Percentiles rank a stretch among this genome's conserved stretches.
Conservation (phyloP, 805 yeast species). For the Kodamaea restingae region DNA sequence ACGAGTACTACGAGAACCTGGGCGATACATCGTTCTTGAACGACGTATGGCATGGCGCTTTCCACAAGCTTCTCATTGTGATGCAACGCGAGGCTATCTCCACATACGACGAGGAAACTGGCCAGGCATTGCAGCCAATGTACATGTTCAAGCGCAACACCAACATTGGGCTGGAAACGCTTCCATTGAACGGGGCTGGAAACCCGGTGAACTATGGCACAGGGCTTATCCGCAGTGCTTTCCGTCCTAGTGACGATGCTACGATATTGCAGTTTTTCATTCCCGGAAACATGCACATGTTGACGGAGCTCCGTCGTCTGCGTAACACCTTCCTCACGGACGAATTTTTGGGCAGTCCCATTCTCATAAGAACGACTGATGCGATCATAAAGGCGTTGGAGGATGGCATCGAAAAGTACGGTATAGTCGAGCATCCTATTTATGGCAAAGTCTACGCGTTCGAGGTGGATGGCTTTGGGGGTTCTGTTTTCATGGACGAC, state of each 20-base stretch:
- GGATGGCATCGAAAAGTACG: conserved; percentile 58
- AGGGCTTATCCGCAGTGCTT: conserved; percentile 75
- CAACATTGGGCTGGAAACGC: conserved; percentile 73
- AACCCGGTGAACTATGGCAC: conserved; percentile 73
- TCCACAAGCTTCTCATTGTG: conserved; percentile 46
- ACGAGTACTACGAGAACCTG: conserved; percentile 61
- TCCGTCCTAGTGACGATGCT: conserved; percentile 87
- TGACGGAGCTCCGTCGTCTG: conserved; percentile 14
- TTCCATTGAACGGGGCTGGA: conserved; percentile 74
- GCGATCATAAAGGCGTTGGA: conserved; percentile 41
- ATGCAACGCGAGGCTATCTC: conserved; percentile 59
- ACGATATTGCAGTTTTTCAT: conserved; percentile 74
- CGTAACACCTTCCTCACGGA: conserved; percentile 5
- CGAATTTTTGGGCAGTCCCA: not conserved
- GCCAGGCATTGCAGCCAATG: conserved; percentile 44
- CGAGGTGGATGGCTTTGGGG: conserved; percentile 86
- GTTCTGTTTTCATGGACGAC: conserved; percentile 76
- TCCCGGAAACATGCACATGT: conserved; percentile 74
- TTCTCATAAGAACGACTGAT: conserved; percentile 8
- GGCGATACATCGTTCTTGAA: conserved; percentile 47
- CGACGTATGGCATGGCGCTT: conserved; percentile 56
- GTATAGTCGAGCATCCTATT: conserved; percentile 59
- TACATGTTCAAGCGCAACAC: conserved; percentile 76
- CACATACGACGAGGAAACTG: conserved; percentile 50
- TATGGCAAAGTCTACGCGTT: conserved; percentile 81